A percentile compares a stretch with the other conserved stretches of the same genome.
phyloP scores from a whole-genome alignment of 257 asterid species.

The Solanum chiquidenum region DNA sequence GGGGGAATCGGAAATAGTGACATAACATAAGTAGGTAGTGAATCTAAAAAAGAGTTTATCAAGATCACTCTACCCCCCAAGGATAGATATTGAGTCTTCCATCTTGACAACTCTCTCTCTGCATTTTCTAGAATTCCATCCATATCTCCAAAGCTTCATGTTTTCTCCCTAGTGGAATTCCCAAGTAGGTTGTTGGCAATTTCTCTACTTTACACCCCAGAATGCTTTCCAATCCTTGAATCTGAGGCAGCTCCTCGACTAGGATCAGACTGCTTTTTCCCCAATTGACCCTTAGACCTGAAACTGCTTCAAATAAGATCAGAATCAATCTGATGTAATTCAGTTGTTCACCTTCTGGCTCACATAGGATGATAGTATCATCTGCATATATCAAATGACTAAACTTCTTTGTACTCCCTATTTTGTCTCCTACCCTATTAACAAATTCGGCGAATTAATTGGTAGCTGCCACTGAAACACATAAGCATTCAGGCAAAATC shows the following conservation, averaged over 20 bases:
- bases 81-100: background rate
- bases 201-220: background rate
- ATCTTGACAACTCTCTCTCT: background rate
- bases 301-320: background rate
- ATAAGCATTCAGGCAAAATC: background rate
- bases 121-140: background rate
- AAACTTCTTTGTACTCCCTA: background rate
- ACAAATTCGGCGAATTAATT: background rate
- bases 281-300: background rate
- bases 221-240: background rate
- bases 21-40: background rate
- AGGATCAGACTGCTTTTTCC: background rate
- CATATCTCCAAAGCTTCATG: background rate
- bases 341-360: background rate
- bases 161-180: background rate
- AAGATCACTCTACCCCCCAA: background rate
- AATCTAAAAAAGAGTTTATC: background rate
- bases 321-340: background rate
- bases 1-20: background rate
- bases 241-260: background rate
- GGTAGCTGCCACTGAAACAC: background rate
- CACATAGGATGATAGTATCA: background rate
- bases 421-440: background rate
- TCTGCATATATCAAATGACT: background rate
- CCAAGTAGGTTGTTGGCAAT: background rate